Evolutionary conservation across 257 asterid species (phyloP).

Genomic region (Solanum piurae): DNA sequence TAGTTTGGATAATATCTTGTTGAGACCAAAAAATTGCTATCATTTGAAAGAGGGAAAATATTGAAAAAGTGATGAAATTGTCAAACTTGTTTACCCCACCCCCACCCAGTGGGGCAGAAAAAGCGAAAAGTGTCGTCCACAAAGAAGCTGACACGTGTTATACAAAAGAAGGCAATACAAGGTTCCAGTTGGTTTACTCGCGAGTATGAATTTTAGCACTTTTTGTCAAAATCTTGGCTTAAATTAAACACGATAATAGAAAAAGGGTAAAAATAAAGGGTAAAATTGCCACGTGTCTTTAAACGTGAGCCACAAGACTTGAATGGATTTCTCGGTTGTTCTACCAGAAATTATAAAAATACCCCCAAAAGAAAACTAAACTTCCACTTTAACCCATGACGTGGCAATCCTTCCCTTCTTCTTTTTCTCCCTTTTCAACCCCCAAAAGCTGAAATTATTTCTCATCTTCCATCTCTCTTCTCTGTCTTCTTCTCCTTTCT

Average conservation of each 20-base stretch:
- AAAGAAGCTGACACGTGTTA: constrained; percentile 9
- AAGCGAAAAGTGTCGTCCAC: constrained; percentile 6
- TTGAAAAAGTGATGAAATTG: not conserved
- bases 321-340: constrained; percentile 39
- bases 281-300: constrained; percentile 50
- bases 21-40: not conserved
- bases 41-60: not conserved
- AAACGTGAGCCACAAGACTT: constrained; percentile 61
- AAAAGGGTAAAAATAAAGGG: not conserved
- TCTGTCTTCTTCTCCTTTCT: not conserved
- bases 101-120: not conserved
- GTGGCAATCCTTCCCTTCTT: constrained; percentile 32
- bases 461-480: not conserved
- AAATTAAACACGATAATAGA: not conserved
- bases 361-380: not conserved
- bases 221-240: not conserved
- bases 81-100: not conserved
- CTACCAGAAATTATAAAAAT: not conserved
- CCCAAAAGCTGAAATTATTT: not conserved
- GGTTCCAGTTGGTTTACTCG: constrained; percentile 3
- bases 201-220: constrained; percentile 9
- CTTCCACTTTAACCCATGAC: constrained; percentile 26
- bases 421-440: not conserved
- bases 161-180: not conserved
- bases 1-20: not conserved